phyloP scores from a whole-genome alignment of 1,284 basidiomycete species.

The Apiotrichum domesticum region DNA sequence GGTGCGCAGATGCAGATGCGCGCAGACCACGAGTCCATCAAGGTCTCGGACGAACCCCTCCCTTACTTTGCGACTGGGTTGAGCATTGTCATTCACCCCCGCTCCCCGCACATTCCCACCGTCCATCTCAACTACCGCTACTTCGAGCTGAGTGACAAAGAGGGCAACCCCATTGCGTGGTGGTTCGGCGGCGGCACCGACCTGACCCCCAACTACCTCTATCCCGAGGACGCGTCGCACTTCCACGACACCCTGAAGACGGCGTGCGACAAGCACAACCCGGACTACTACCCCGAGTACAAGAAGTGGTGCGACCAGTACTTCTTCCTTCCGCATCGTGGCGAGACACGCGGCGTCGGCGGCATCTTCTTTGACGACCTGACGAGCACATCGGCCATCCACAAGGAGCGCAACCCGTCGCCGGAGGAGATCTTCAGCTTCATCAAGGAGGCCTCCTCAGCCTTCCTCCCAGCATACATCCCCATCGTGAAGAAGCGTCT shows the following conservation, averaged over 20 bases:
- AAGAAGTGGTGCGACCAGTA: slow-evolving; percentile 98
- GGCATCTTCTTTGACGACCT: slow-evolving; percentile 97
- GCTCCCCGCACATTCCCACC: slow-evolving; percentile 86
- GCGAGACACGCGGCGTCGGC: slow-evolving; percentile 82
- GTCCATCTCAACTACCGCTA: slow-evolving; percentile 97
- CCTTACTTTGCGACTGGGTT: slow-evolving; percentile 94
- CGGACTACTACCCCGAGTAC: slow-evolving; percentile 68
- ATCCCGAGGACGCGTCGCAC: slow-evolving; percentile 75
- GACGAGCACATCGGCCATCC: slow-evolving; percentile 36
- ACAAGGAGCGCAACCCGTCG: slow-evolving; percentile 35
- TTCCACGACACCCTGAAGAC: slow-evolving; percentile 77
- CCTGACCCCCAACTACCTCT: slow-evolving; percentile 89
- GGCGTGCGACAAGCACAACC: slow-evolving; percentile 69
- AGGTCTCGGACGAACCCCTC: slow-evolving; percentile 59
- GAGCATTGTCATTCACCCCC: slow-evolving; percentile 86
- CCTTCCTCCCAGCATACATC: slow-evolving; percentile 82
- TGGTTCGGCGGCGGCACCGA: slow-evolving; percentile 99
- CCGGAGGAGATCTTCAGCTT: slow-evolving; percentile 70
- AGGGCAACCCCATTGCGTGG: slow-evolving; percentile 68
- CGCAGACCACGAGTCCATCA: slow-evolving; percentile 68
- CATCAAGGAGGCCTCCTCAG: slow-evolving; percentile 61
- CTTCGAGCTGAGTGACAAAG: slow-evolving; percentile 75
- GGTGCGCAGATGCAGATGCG: slow-evolving; percentile 89
- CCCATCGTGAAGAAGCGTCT: slow-evolving; percentile 65
- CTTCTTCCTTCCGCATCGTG: slow-evolving; percentile 90